These are phyloP conservation scores for Boletus subcaerulescens DNA, from an alignment of 768 basidiomycete species.

Conservation along the genomic window DNA sequence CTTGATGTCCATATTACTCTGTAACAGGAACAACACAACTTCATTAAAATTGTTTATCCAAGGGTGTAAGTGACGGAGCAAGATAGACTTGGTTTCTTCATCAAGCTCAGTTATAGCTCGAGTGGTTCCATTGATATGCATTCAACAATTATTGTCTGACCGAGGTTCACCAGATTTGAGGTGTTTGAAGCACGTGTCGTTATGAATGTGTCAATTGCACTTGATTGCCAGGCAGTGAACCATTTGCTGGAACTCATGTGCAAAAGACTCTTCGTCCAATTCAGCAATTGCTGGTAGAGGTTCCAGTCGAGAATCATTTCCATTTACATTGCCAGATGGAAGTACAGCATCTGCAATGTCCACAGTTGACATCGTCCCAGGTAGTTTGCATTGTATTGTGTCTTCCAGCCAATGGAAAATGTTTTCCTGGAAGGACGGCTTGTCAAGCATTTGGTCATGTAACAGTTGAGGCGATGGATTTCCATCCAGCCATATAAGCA, in stretches of 20 bases:
- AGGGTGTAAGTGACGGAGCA: background rate
- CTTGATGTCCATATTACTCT: background rate
- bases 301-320: too few species aligned
- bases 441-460: background rate
- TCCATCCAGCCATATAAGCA: background rate
- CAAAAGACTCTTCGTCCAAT: too few species aligned
- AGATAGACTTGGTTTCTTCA: background rate
- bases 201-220: background rate
- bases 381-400: background rate
- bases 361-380: background rate
- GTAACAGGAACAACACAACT: background rate
- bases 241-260: too few species aligned
- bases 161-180: background rate
- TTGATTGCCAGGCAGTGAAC: background rate
- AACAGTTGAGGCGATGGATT: background rate
- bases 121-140: background rate
- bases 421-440: background rate
- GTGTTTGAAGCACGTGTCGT: background rate
- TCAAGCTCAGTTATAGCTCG: background rate
- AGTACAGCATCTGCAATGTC: too few species aligned
- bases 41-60: background rate
- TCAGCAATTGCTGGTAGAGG: too few species aligned
- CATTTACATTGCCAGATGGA: too few species aligned
- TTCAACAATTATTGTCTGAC: background rate
- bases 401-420: background rate